Evolutionary conservation across 108 stramenopile species (phyloP), one percentile per base, ranked within the genome.

Genomic region (Cylindrotheca fusiformis): DNA sequence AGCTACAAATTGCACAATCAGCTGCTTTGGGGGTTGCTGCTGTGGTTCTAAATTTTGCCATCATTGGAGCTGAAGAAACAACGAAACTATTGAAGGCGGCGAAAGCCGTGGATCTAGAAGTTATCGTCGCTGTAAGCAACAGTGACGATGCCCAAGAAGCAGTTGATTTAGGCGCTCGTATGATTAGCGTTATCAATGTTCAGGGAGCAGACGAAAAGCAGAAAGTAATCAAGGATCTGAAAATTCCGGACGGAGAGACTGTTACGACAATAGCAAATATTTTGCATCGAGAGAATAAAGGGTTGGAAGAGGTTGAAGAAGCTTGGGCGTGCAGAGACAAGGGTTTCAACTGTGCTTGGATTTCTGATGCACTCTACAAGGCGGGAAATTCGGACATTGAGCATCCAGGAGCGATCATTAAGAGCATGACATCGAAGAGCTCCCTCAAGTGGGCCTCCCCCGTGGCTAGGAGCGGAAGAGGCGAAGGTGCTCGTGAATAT

Each of bases 401-500:
- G 48, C 88, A 91, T 67, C 85, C 90, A 8, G 93, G 90, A 20
- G 93, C 87, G 5, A 85, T 95, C 48, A 92, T 95, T 55, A 71
- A 60, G 48, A 71, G 75, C 49, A 91, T 91, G 90, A 83, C 65
- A 57, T 79, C 85, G 22, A 95, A 95, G 73, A 87, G 84, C 48
- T 78, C 76, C 32, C 75, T 90, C 50, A 84, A 86, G 74, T 95
- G 72, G 71, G 94, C 90, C 1, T 80, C 83, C 59, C 87, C 90
- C 1, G 86, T 85, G 61, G 88, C 83, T 0, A 73, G 76, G 71
- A 77, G 74, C 66, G 94, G 94, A 41, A 79, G 85, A 63, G 94
- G 94, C 19, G 94, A 95, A 68, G 94, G 94, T 28, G 87, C 88
- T 6, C 75, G 87, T 50, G 94, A 95, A 69, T 95, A 95, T 65